These are phyloP conservation scores for Suillus decipiens DNA, from an alignment of 768 basidiomycete species.

Conservation along the genomic window DNA sequence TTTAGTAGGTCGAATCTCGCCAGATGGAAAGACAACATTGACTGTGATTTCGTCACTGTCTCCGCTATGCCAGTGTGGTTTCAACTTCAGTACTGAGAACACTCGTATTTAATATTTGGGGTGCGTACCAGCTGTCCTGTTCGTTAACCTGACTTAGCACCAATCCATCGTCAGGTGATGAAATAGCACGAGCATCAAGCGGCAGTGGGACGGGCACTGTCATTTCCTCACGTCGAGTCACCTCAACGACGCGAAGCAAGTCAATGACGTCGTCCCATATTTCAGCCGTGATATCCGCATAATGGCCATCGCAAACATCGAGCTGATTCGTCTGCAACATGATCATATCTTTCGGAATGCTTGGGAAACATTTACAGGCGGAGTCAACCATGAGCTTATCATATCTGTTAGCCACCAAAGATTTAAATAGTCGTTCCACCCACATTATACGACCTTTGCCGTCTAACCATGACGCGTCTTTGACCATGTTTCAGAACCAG, in stretches of 20 bases:
- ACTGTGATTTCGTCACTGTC: background rate
- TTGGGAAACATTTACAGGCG: background rate
- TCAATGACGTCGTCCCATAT: too few species aligned
- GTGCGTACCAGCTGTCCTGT: background rate
- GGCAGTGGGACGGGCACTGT: too few species aligned
- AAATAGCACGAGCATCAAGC: too few species aligned
- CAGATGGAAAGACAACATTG: background rate
- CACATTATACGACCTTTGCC: too few species aligned
- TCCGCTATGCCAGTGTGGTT: background rate
- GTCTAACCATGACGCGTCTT: too few species aligned
- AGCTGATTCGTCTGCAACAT: conserved; percentile 4
- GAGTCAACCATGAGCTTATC: background rate
- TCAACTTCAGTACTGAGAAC: background rate
- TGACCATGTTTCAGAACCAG: too few species aligned
- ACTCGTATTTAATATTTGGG: background rate
- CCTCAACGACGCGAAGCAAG: too few species aligned
- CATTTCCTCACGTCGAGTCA: too few species aligned
- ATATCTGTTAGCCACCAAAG: background rate
- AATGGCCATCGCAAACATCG: background rate
- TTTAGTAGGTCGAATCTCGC: background rate
- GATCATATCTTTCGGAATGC: background rate
- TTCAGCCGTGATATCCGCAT: background rate
- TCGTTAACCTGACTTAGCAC: background rate
- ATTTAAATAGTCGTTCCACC: background rate
- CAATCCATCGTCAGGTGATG: background rate